phyloP scores from a whole-genome alignment of 1,139 yeast genomes.

The Meyerozyma carpophila region DNA sequence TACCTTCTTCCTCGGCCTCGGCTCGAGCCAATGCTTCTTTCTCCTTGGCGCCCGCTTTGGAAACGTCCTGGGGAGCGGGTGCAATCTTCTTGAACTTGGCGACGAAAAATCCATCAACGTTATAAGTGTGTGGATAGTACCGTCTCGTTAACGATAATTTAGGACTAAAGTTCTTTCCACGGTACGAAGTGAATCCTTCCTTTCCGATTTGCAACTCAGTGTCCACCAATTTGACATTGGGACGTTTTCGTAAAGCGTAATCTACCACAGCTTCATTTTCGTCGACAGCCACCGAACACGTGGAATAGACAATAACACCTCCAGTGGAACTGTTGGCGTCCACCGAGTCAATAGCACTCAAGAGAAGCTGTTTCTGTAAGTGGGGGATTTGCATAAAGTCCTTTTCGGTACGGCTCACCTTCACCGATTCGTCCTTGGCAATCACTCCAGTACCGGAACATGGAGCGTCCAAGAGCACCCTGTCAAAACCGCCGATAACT shows the following conservation, averaged over 20 bases:
- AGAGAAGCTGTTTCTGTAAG: constrained; percentile 85
- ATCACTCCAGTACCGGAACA: constrained; percentile 99
- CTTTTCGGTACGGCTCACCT: constrained; percentile 88
- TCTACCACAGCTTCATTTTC: constrained; percentile 99
- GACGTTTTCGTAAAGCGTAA: constrained; percentile 93
- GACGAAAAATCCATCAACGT: constrained; percentile 97
- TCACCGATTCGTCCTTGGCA: constrained; percentile 94
- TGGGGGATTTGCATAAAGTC: constrained; percentile 97
- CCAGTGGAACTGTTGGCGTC: constrained; percentile 90
- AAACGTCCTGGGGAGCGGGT: constrained; percentile 74
- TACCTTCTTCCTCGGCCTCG: constrained; percentile 74
- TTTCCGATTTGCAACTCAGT: constrained; percentile 93
- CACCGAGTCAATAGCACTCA: constrained; percentile 96
- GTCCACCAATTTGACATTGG: constrained; percentile 91
- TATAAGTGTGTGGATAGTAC: constrained; percentile 96
- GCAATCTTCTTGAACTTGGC: constrained; percentile 94
- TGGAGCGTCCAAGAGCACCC: constrained; percentile 95
- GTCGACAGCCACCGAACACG: constrained; percentile 97
- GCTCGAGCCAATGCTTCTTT: constrained; percentile 77
- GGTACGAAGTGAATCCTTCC: constrained; percentile 87
- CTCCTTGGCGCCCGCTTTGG: constrained; percentile 86
- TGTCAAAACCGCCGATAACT: constrained; percentile 96
- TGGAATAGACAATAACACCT: constrained; percentile 92
- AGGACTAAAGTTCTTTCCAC: constrained; percentile 88
- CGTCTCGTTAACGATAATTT: constrained; percentile 79